Conservation (phyloP, 78 protist genomes). For the Dictyostelium brefeldianum region DNA sequence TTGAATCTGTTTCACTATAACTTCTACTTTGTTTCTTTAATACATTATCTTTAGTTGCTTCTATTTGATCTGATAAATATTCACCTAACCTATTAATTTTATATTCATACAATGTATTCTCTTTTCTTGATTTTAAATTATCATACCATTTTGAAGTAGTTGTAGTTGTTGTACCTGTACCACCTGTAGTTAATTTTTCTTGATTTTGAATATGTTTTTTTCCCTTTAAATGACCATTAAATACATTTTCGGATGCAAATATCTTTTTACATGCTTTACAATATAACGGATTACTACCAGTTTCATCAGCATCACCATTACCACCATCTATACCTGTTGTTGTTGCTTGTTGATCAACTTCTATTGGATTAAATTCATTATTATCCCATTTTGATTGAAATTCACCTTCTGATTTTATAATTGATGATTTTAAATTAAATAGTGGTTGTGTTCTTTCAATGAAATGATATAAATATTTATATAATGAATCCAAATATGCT, state of each 20-base stretch:
- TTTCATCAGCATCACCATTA: not conserved
- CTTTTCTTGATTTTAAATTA: slow-evolving; percentile 23
- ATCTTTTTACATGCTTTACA: slow-evolving; percentile 74
- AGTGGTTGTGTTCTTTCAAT: slow-evolving; percentile 77
- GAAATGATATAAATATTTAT: slow-evolving; percentile 43
- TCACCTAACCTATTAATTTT: slow-evolving; percentile 41
- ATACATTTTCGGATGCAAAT: slow-evolving; percentile 86
- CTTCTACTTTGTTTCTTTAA: slow-evolving; percentile 85
- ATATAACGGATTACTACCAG: slow-evolving; percentile 16
- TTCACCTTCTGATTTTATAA: not conserved
- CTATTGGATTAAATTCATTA: slow-evolving; percentile 13
- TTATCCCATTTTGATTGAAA: slow-evolving; percentile 44
- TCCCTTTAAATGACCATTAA: slow-evolving; percentile 84
- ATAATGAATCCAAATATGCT: slow-evolving; percentile 30
- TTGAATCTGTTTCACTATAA: slow-evolving; percentile 19
- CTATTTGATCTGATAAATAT: slow-evolving; percentile 47
- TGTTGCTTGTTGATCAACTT: not conserved
- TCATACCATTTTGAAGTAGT: not conserved
- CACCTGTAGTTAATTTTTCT: not conserved
- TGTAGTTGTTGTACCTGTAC: not conserved
- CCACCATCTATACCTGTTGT: slow-evolving; percentile 1
- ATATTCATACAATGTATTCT: slow-evolving; percentile 31
- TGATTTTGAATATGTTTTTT: slow-evolving; percentile 46
- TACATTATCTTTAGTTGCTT: slow-evolving; percentile 72
- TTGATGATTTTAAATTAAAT: slow-evolving; percentile 13